Evolutionary conservation across 345 rosid species (phyloP), one percentile per base, ranked within the genome.

Genomic region (Rhizophora mangle): DNA sequence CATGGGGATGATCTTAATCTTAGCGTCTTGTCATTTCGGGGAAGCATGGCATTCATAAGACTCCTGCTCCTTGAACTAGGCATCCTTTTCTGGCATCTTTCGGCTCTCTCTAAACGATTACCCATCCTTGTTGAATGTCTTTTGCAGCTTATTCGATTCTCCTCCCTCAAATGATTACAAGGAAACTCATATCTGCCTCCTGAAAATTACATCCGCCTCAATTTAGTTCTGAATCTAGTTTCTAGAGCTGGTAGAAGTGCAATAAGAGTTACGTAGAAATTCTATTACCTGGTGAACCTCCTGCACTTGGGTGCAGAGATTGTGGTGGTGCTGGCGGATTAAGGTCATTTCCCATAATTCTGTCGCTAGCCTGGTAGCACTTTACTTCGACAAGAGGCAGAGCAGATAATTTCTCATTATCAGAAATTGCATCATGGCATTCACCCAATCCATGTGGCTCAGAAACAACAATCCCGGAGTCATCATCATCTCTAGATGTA

Each of bases 221-320:
- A 34, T 62, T 69, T n/a, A 39, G 11, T 47, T 67, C 16, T n/a
- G 54, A 24, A 22, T 6, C 16, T 24, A 56, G 11, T 56, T 27
- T 56, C 60, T 24, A 56, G 9, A 21, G 30, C 30, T 0, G 16
- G 30, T 24, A 56, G 2, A 15, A 43, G 15, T 43, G 15, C 24
- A 10, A 68, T 63, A 22, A 52, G 47, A 56, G 34, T 63, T 26
- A 3, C 37, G 20, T 26, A 63, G 65, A 60, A 13, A 53, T 62
- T 21, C 22, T 37, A 52, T 71, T 74, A 90, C 96, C 93, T 81
- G 85, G 74, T 32, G 63, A 66, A 65, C 65, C 70, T 26, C 68
- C 74, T 21, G 18, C 15, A 62, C 70, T 76, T 53, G 80, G 82
- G 69, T 69, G 34, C 19, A 72, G 68, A 61, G 75, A 78, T 68